Conservation (phyloP, 164 flowering plant genomes). For the Chimonanthus salicifolius region DNA sequence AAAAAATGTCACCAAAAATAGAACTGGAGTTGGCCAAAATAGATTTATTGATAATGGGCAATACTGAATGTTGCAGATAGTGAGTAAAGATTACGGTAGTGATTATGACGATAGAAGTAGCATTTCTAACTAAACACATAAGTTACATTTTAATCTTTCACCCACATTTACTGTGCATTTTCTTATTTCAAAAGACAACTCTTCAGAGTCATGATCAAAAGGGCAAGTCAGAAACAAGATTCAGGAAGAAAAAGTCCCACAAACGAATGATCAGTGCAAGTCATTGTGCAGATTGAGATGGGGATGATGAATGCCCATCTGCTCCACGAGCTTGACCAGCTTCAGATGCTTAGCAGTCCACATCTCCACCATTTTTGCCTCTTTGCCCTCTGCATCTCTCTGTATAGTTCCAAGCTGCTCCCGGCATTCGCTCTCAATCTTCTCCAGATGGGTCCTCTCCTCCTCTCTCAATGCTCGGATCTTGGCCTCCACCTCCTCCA, state of each 20-base stretch:
- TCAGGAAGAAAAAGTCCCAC: neutral
- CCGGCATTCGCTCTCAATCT: conserved; percentile 26
- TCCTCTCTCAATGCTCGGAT: conserved; percentile 32
- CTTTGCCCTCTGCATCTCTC: conserved; percentile 35
- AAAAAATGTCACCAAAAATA: no score
- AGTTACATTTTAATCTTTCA: no score
- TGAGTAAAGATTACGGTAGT: no score
- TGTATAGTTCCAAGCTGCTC: conserved; percentile 24
- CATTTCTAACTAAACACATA: no score
- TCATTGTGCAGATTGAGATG: conserved; percentile 5
- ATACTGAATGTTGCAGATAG: no score
- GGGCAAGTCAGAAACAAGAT: neutral
- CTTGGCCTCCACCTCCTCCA: conserved; percentile 36
- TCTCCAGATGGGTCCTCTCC: conserved; percentile 18
- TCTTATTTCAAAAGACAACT: neutral
- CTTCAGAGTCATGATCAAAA: neutral
- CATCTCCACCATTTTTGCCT: conserved; percentile 26
- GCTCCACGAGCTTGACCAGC: conserved; percentile 27
- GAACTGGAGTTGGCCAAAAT: no score
- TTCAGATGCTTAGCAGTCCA: conserved; percentile 29
- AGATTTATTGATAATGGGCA: no score
- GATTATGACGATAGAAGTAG: no score
- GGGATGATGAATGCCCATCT: conserved; percentile 19
- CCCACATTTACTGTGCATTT: no score
- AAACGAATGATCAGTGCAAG: conserved; percentile 1